These are phyloP conservation scores for Chlamydomonas reinhardtii DNA, from an alignment of 163 green algal species.

Conservation along the genomic window DNA sequence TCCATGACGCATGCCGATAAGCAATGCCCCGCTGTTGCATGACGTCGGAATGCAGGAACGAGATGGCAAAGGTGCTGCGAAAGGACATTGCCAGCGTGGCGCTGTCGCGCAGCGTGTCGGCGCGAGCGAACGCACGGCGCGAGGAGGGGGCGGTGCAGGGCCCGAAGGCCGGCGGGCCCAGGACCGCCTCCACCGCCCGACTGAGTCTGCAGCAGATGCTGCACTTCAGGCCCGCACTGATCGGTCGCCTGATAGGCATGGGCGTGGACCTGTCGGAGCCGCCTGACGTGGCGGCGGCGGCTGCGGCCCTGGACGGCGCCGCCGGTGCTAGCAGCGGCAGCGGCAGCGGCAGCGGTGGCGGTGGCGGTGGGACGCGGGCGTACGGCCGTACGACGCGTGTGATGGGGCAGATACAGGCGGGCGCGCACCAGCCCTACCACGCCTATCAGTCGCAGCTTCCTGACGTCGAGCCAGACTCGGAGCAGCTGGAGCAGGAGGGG, in stretches of 20 bases:
- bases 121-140: not conserved
- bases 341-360: not conserved
- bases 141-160: no score
- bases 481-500: not conserved
- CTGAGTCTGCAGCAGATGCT: not conserved
- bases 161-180: not conserved
- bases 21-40: no score
- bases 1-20: no score
- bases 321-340: not conserved
- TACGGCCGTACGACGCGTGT: not conserved
- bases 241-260: not conserved
- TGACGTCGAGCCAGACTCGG: no score
- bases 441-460: no score
- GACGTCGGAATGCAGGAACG: not conserved
- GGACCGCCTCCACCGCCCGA: not conserved
- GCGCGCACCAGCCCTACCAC: no score
- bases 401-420: not conserved
- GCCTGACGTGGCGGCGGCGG: not conserved
- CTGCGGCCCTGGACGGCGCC: not conserved
- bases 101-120: not conserved
- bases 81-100: not conserved
- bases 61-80: not conserved
- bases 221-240: not conserved
- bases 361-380: no score
- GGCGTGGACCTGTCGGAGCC: slow-evolving; percentile 22